phyloP scores from a whole-genome alignment of 2,329 filamentous ascomycete species.

The Orbilia blumenaviensis region DNA sequence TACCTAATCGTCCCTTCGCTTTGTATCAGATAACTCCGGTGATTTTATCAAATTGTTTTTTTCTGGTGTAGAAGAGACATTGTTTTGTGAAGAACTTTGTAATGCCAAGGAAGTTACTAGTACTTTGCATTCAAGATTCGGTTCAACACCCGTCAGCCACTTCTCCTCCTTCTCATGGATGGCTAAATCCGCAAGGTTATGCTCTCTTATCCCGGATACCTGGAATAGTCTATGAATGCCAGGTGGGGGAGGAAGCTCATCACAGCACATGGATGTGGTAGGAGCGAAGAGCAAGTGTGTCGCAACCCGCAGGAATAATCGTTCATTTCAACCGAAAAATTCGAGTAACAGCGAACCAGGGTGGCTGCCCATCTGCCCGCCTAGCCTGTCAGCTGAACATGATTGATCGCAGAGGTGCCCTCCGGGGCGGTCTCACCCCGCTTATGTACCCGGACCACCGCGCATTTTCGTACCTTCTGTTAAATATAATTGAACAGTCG shows the following conservation, averaged over 20 bases:
- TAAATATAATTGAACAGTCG: slow-evolving; percentile 28
- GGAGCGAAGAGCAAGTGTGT: slow-evolving; percentile 14
- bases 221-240: slow-evolving; percentile 38
- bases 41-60: not conserved
- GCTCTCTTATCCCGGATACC: slow-evolving; percentile 31
- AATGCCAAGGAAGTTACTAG: slow-evolving; percentile 17
- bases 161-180: slow-evolving; percentile 1
- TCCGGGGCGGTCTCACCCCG: slow-evolving; percentile 42
- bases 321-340: slow-evolving; percentile 52
- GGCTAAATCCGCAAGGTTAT: slow-evolving; percentile 39
- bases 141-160: slow-evolving; percentile 34
- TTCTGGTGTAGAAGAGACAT: not conserved
- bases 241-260: slow-evolving; percentile 23
- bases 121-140: slow-evolving; percentile 25
- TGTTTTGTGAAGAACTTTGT: not conserved
- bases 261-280: slow-evolving; percentile 34
- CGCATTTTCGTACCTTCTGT: slow-evolving; percentile 31
- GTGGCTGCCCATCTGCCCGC: slow-evolving; percentile 44
- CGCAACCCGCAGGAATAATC: slow-evolving; percentile 41
- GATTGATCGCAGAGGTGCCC: slow-evolving; percentile 32
- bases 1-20: slow-evolving; percentile 1
- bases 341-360: slow-evolving; percentile 41
- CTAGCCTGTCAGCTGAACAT: slow-evolving; percentile 54
- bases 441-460: slow-evolving; percentile 43
- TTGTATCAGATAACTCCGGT: slow-evolving; percentile 16